These are phyloP conservation scores for Skeletonema costatum DNA, from an alignment of 108 stramenopile genomes.

Conservation along the genomic window DNA sequence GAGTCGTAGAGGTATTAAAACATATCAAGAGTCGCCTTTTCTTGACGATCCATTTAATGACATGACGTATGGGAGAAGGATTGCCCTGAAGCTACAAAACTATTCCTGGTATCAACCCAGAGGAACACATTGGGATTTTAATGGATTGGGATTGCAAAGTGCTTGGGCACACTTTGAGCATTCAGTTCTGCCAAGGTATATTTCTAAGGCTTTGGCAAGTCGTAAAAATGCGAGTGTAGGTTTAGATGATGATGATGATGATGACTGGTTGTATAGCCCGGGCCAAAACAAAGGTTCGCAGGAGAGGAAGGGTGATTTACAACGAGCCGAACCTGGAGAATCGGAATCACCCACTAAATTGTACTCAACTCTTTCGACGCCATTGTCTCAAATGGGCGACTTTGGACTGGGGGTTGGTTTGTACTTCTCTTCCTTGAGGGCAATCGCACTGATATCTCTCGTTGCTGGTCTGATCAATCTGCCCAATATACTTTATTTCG, in stretches of 20 bases:
- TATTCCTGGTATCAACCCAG: constrained; percentile 78
- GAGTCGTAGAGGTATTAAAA: constrained; percentile 19
- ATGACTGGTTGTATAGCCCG: constrained; percentile 57
- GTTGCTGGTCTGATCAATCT: constrained; percentile 75
- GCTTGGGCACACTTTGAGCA: constrained; percentile 94
- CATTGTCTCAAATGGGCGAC: constrained; percentile 55
- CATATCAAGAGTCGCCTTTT: constrained; percentile 28
- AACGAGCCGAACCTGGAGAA: constrained; percentile 77
- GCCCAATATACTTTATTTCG: constrained; percentile 67
- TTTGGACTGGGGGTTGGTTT: constrained; percentile 65
- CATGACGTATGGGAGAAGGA: constrained; percentile 74
- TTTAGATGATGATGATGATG: constrained; percentile 35
- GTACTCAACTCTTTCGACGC: constrained; percentile 61
- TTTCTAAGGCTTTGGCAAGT: constrained; percentile 4
- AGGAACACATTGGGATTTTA: constrained; percentile 41
- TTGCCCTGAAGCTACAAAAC: constrained; percentile 60
- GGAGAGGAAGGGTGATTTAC: constrained; percentile 35
- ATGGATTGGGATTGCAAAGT: constrained; percentile 43
- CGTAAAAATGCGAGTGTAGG: constrained; percentile 17
- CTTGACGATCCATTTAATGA: constrained; percentile 47
- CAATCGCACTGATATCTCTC: constrained; percentile 61
- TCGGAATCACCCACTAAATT: constrained; percentile 51
- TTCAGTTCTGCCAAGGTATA: constrained; percentile 67
- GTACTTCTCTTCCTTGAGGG: constrained; percentile 76
- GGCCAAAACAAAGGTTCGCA: constrained; percentile 24